Evolutionary conservation across 257 asterid genomes (phyloP), one percentile per base, ranked within the genome.

Genomic region (Datura wrightii): DNA sequence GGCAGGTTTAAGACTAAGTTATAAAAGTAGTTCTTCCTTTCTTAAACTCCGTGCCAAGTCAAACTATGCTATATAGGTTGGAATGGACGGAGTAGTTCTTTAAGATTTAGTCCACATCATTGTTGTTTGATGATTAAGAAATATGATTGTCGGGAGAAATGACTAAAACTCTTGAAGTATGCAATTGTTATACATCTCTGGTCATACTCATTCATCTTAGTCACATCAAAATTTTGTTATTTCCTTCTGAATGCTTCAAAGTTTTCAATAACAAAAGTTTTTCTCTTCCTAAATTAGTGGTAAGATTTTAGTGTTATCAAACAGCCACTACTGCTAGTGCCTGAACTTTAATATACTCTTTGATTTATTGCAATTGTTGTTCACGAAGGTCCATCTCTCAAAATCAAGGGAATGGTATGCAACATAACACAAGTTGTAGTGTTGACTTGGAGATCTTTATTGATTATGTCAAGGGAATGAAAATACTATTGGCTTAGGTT

Each of bases 401-500:
- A 93, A 90, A 92, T 97, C 92, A 95, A 91, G 92, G 98, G 99
- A 86, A 91, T 82, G 89, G 96, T 98, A 15, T 90, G 87, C 86
- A 90, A 86, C 88, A 83, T 88, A 41, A 84, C 92, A 56, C 92
- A 92, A 85, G 90, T 95, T 42, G 94, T 95, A 58, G 91, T 97
- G 36, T 85, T 95, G 89, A 97, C 99, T 14, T 97, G 99, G 99
- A 92, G 99, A 90, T 97, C 99, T n/a, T 86, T 97, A 88, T 84
- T 95, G 90, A 94, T 95, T 65, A 97, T 97, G 99, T 97, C 97
- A n/a, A 94, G 99, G 88, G 99, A 97, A 90, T 97, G 98, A 98
- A 95, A 97, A 79, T 97, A 93, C 86, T 97, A 97, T 84, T 97
- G 99, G 99, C 97, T 97, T 83, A 97, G 99, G 87, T 89, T 97